phyloP scores from a whole-genome alignment of 1,139 yeast species.

The Insectozyma bohioensis region DNA sequence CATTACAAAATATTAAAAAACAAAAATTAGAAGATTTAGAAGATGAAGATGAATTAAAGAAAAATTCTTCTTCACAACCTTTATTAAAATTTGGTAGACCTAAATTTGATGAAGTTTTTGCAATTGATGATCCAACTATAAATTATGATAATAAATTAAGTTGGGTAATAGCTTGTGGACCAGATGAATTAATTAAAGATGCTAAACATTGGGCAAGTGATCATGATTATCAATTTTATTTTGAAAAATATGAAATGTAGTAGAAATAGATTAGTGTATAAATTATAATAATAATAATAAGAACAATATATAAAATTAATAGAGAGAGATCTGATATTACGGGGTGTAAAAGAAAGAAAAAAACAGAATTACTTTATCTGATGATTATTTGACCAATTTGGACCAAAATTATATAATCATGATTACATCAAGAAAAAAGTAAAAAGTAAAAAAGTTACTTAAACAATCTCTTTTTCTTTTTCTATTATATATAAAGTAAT shows the following conservation, averaged over 20 bases:
- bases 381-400: too few species aligned
- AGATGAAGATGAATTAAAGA: conserved; percentile 4
- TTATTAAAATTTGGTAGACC: conserved; percentile 39
- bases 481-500: too few species aligned
- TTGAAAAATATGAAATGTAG: conserved; percentile 44
- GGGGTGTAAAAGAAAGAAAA: too few species aligned
- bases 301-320: background rate
- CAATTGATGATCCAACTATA: conserved; percentile 20
- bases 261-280: background rate
- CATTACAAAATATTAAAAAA: conserved; percentile 17
- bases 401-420: too few species aligned
- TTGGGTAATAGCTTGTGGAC: conserved; percentile 78
- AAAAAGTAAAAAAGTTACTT: too few species aligned
- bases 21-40: conserved; percentile 3
- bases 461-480: too few species aligned
- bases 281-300: too few species aligned
- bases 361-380: too few species aligned
- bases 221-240: conserved; percentile 36
- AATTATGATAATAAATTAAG: conserved; percentile 30
- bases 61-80: too few species aligned
- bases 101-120: conserved; percentile 28
- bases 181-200: conserved; percentile 49
- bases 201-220: conserved; percentile 43
- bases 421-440: too few species aligned
- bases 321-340: too few species aligned